phyloP scores from a whole-genome alignment of 805 yeast genomes.

The Saturnispora sanitii region DNA sequence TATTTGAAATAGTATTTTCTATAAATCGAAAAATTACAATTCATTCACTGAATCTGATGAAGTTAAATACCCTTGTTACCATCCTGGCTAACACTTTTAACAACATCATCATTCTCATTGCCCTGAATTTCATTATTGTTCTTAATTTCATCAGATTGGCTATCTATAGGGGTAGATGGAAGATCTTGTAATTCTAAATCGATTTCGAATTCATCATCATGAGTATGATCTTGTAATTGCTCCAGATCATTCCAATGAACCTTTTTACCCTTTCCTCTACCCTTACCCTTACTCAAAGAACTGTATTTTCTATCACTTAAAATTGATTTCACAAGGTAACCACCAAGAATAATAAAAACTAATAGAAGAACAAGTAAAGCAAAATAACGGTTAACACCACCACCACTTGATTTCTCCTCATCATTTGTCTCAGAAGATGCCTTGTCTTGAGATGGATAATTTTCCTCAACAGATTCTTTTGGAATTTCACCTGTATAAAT shows the following conservation, averaged over 20 bases:
- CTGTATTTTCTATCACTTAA: constrained; percentile 5
- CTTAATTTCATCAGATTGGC: background rate
- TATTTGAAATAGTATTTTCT: too few relatives aligned
- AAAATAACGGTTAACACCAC: constrained; percentile 1
- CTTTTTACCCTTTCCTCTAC: constrained; percentile 23
- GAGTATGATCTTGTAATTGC: constrained; percentile 8
- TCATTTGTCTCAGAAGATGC: background rate
- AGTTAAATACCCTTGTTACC: too few relatives aligned
- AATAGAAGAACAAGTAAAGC: constrained; percentile 6
- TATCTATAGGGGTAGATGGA: background rate
- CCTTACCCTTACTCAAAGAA: background rate
- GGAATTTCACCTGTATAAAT: constrained; percentile 1
- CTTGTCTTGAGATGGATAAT: too few relatives aligned
- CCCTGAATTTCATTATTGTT: background rate
- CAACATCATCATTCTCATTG: too few relatives aligned
- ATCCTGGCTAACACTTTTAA: too few relatives aligned
- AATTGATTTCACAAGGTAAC: constrained; percentile 5
- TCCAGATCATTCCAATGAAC: constrained; percentile 27
- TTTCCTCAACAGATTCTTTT: background rate
- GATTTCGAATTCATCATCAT: background rate
- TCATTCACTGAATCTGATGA: too few relatives aligned
- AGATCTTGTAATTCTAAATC: constrained; percentile 1
- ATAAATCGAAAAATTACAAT: too few relatives aligned
- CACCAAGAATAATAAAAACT: constrained; percentile 3
- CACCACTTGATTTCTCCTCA: too few relatives aligned